Evolutionary conservation across 2,329 filamentous ascomycete species (phyloP), one percentile per base, ranked within the genome.

Genomic region (Verticillium zaregamsianum): DNA sequence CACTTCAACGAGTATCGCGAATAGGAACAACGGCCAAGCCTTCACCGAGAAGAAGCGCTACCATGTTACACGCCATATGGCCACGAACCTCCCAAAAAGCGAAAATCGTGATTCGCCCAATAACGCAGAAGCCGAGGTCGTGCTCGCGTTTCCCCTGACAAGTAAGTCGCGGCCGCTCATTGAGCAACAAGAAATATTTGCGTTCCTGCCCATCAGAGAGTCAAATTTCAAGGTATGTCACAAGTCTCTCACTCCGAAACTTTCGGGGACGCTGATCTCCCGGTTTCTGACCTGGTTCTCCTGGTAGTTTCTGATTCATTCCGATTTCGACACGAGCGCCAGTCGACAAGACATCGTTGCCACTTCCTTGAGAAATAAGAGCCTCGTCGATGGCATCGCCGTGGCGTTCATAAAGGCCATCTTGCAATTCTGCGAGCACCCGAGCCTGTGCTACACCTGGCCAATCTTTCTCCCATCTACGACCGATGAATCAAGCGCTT

Each of bases 271-370:
- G 39, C 17, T n/a, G 14, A 45, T 45, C 39, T 20, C 39, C 39
- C 39, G 39, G 39, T 17, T 23, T 45, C 39, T 45, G 39, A 45
- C 39, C 39, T n/a, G 17, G 17, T 45, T 8, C 39, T 3, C 17
- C 11, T 35, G 32, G 39, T 28, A 78, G 70, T 83, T 84, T 54
- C 66, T 83, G 1, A 79, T 84, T 12, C 80, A 84, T 9, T 72
- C 78, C 7, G 80, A 84, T 63, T 84, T 83, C 60, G 78, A 79
- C 45, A 82, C 77, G 0, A 67, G 76, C 17, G 80, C 78, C 3
- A 80, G 70, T 63, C 71, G 81, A 0, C 70, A 83, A 63, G 77
- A 79, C 56, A 71, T 82, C 5, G 67, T 75, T 1, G 63, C 64
- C 0, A 69, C 68, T 2, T 80, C 79, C 0, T 57, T 35, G 1